Evolutionary conservation across 306 rosid species (phyloP).

Genomic region (Cucumis melo): DNA sequence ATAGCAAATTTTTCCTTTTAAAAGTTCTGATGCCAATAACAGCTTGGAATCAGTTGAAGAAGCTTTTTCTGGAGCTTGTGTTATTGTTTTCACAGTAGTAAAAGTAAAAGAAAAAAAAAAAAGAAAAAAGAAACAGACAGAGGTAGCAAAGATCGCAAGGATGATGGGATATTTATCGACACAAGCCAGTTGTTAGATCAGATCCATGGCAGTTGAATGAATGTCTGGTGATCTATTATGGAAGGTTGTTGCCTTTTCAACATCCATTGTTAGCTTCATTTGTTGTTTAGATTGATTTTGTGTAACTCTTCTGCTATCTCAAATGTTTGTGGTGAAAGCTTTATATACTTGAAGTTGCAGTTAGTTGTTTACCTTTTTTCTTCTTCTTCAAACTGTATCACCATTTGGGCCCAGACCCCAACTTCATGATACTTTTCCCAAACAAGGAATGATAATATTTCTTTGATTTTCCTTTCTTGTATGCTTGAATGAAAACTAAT

Average conservation of each 20-base stretch:
- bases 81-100: constrained; percentile 6
- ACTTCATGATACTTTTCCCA: not conserved
- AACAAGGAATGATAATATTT: not conserved
- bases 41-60: not conserved
- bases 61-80: not conserved
- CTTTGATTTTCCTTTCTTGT: not conserved
- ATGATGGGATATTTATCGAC: not conserved
- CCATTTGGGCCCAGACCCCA: not conserved
- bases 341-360: constrained; percentile 5
- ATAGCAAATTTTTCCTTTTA: constrained; percentile 1
- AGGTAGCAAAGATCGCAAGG: constrained; percentile 14
- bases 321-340: constrained; percentile 1
- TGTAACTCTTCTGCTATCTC: not conserved
- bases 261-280: constrained; percentile 8
- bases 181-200: not conserved
- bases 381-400: not conserved
- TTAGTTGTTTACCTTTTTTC: not conserved
- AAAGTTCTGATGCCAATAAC: constrained; percentile 4
- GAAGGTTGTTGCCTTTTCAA: constrained; percentile 1
- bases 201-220: not conserved
- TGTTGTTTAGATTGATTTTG: constrained; percentile 5
- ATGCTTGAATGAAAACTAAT: not conserved
- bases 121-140: not conserved
- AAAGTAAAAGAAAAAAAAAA: not conserved
- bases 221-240: constrained; percentile 4